A percentile compares a stretch with the other conserved stretches of the same genome.
phyloP scores from a whole-genome alignment of 768 basidiomycete species.

The Suillus clintonianus region DNA sequence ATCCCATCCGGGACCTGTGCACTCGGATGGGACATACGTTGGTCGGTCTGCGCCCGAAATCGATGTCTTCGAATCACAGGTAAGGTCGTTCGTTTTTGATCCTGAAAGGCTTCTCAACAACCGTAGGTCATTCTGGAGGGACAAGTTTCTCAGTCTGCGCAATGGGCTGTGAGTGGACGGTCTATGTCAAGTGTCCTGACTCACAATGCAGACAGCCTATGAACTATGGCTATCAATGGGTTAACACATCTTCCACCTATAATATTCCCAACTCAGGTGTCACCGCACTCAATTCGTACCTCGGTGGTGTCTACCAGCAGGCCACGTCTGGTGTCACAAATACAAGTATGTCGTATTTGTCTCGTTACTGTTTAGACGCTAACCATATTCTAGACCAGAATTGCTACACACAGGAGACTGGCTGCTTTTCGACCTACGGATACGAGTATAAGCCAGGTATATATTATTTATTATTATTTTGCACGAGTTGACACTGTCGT shows the following conservation, averaged over 20 bases:
- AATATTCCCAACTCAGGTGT: slow-evolving; percentile 54
- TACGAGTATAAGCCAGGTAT: slow-evolving; percentile 77
- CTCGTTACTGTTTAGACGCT: not conserved
- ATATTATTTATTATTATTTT: slow-evolving; percentile 19
- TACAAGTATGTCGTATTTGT: slow-evolving; percentile 47
- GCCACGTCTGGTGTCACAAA: slow-evolving; percentile 70
- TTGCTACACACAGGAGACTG: slow-evolving; percentile 57
- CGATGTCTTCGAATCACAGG: slow-evolving; percentile 86
- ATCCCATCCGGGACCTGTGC: slow-evolving; percentile 84
- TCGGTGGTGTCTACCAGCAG: slow-evolving; percentile 81
- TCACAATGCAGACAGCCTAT: slow-evolving; percentile 57
- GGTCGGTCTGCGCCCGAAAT: slow-evolving; percentile 89
- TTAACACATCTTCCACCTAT: slow-evolving; percentile 60
- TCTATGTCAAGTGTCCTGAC: not conserved
- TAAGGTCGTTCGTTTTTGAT: slow-evolving; percentile 24
- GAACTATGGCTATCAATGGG: slow-evolving; percentile 71
- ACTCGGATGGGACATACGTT: slow-evolving; percentile 74
- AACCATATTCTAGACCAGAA: slow-evolving; percentile 50
- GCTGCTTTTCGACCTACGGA: slow-evolving; percentile 72
- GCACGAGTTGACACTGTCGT: not conserved
- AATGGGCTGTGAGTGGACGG: slow-evolving; percentile 64
- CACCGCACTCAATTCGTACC: slow-evolving; percentile 63
- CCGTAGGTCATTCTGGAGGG: slow-evolving; percentile 42
- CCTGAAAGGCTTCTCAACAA: slow-evolving; percentile 4
- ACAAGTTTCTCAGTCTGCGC: slow-evolving; percentile 82